Evolutionary conservation across 306 rosid genomes (phyloP).

Genomic region (Hippophae rhamnoides): DNA sequence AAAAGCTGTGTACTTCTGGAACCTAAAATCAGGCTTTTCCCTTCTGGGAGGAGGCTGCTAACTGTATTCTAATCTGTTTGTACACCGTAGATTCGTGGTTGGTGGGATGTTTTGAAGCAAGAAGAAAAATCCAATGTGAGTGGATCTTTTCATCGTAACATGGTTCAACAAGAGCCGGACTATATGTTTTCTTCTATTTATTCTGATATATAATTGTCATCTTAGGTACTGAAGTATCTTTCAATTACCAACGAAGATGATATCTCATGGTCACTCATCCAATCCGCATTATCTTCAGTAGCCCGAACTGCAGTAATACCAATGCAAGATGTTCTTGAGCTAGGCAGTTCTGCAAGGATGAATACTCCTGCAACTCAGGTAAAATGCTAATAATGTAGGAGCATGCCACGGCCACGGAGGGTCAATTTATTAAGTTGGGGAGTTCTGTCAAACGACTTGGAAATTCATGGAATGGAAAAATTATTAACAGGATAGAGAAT

Average conservation of each 20-base stretch:
- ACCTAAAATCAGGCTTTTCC: constrained; percentile 9
- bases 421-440: too few relatives aligned
- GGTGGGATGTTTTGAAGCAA: constrained; percentile 82
- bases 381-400: constrained; percentile 6
- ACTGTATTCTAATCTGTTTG: constrained; percentile 13
- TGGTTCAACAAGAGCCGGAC: constrained; percentile 5
- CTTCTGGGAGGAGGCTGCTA: constrained; percentile 15
- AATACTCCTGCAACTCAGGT: constrained; percentile 97
- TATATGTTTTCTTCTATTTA: constrained; percentile 7
- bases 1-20: background rate
- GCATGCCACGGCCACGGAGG: too few relatives aligned
- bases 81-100: constrained; percentile 53
- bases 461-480: too few relatives aligned
- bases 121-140: constrained; percentile 69
- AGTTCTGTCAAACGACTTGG: too few relatives aligned
- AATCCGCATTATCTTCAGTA: constrained; percentile 55
- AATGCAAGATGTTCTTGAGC: constrained; percentile 80
- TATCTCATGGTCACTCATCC: constrained; percentile 65
- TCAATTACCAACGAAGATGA: constrained; percentile 46
- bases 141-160: constrained; percentile 1
- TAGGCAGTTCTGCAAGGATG: constrained; percentile 87
- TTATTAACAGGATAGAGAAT: too few relatives aligned
- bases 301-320: constrained; percentile 78
- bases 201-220: background rate
- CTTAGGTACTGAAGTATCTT: constrained; percentile 66